Conservation (phyloP, 441 rosid genomes). For the Capsella rubella region DNA sequence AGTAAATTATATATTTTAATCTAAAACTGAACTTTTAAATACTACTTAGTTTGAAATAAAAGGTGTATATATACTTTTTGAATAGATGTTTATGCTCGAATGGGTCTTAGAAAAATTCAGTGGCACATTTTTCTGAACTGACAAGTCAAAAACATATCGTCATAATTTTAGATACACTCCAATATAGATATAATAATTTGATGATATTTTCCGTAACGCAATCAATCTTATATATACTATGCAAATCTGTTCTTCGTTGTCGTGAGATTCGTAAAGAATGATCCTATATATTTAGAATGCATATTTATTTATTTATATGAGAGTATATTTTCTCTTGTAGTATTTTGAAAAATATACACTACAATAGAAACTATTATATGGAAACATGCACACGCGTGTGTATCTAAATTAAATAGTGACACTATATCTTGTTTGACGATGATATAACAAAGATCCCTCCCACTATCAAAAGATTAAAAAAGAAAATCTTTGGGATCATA, state of each 20-base stretch:
- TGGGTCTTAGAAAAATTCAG: background rate
- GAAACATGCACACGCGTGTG: background rate
- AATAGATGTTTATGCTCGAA: background rate
- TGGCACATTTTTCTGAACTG: background rate
- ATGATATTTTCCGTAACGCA: background rate
- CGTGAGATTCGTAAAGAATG: background rate
- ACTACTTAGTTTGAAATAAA: too few relatives aligned
- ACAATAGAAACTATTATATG: background rate
- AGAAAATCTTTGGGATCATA: slow-evolving; percentile 7
- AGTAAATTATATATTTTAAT: too few relatives aligned
- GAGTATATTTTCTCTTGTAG: background rate
- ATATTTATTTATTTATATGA: background rate
- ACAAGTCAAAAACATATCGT: background rate
- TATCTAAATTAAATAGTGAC: slow-evolving; percentile 11
- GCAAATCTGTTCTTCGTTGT: background rate
- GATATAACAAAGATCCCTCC: slow-evolving; percentile 30
- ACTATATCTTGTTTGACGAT: slow-evolving; percentile 37
- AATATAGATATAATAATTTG: background rate
- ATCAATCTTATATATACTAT: background rate
- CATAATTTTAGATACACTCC: background rate
- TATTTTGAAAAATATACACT: background rate
- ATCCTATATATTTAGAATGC: background rate
- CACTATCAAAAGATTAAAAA: slow-evolving; percentile 24
- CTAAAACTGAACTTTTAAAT: too few relatives aligned
- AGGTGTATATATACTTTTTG: background rate